phyloP scores from a whole-genome alignment of 768 basidiomycete genomes.

The Rhizopogon roseolus region DNA sequence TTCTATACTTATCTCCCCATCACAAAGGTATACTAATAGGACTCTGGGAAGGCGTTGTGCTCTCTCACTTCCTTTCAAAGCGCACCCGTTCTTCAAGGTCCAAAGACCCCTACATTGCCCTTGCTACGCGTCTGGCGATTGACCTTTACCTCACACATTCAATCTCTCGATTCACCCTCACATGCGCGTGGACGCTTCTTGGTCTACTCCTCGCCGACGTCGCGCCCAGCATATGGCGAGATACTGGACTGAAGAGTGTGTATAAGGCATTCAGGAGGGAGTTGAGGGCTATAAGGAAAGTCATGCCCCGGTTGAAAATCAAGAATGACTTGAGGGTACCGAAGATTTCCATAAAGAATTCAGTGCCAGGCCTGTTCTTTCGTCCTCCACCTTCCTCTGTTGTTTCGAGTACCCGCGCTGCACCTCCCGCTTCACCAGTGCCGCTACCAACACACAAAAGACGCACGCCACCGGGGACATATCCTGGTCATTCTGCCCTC shows the following conservation, averaged over 20 bases:
- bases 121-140: conserved; percentile 63
- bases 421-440: conserved; percentile 13
- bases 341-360: not conserved
- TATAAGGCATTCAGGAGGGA: conserved; percentile 34
- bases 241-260: conserved; percentile 31
- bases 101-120: conserved; percentile 65
- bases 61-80: conserved; percentile 68
- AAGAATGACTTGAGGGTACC: conserved; percentile 17
- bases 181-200: conserved; percentile 47
- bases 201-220: conserved; percentile 52
- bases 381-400: conserved; percentile 12
- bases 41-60: conserved; percentile 74
- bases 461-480: conserved; percentile 24
- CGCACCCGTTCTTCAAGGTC: conserved; percentile 43
- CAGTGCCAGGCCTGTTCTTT: not conserved
- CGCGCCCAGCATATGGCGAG: conserved; percentile 41
- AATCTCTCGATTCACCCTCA: conserved; percentile 39
- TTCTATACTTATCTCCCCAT: conserved; percentile 23
- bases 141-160: conserved; percentile 67
- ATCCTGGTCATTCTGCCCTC: conserved; percentile 24
- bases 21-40: conserved; percentile 62
- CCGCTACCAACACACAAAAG: conserved; percentile 19
- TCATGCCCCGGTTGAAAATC: conserved; percentile 26
- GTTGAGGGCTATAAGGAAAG: conserved; percentile 24
- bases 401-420: conserved; percentile 17